Base-by-base conservation (phyloP, 768 basidiomycete species). In the Suillus fuscotomentosus region DNA sequence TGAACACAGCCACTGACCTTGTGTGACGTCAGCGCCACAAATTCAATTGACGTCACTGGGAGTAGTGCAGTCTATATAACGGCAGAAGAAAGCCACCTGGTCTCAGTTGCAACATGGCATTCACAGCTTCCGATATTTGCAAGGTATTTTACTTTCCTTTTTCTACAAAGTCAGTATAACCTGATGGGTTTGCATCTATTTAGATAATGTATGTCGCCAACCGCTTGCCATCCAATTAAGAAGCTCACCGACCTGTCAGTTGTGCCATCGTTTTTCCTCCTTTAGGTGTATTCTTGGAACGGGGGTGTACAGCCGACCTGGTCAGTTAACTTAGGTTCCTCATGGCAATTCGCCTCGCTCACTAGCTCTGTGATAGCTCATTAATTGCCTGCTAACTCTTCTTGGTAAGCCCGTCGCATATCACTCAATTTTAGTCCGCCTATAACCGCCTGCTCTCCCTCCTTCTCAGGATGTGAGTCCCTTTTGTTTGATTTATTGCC, bases 211-310 rank as follows among this genome's bases (percentile, higher is more conserved):
- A 70, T 68, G 74, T 66, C 42, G 67, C 2, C 3, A 41, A 17
- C 42, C 60, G 54, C 13, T 38, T 65, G 34, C 24, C 24, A 24
- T 45, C 27, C n/a, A 6, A n/a, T 15, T 3, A 11, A 22, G 5
- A 45, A 61, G 31, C 67, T 75, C 65, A 75, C 38, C 34, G 4
- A 1, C 15, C 31, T 10, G 36, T 6, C 41, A 90, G 86, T 65
- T 70, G 87, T 62, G 91, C 91, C 65, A 81, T 94, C 77, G 69
- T 93, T 73, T 70, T 94, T 15, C 92, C 94, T 11, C 95, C 95
- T 64, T 73, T 97, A 3, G 94, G 89, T 63, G 95, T 97, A 31
- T 94, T 95, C 79, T 78, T 96, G 31, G 94, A 96, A 79, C 84
- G 92, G 61, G 95, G 95, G 31, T 95, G 93, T 73, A 79, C 81